phyloP scores from a whole-genome alignment of 2,329 filamentous ascomycete genomes.

The Purpureocillium takamizusanense region DNA sequence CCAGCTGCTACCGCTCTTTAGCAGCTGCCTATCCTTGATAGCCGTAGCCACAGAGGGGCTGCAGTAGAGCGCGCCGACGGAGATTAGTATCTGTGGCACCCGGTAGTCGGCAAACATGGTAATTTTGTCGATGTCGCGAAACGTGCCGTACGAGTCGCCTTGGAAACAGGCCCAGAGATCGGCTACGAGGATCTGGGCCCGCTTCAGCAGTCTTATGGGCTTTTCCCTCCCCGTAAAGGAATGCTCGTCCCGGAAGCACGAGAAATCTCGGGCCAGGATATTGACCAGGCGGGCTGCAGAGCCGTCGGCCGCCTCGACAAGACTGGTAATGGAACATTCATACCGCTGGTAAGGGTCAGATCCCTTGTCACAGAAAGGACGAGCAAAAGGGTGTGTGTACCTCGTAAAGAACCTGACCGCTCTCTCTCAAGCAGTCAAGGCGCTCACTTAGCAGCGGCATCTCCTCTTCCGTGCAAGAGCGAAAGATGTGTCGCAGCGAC shows the following conservation, averaged over 20 bases:
- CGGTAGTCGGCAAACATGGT: constrained; percentile 99
- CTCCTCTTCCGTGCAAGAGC: constrained; percentile 75
- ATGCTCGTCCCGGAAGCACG: constrained; percentile 78
- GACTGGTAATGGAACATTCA: constrained; percentile 61
- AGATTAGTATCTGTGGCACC: constrained; percentile 85
- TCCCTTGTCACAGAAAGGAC: not conserved
- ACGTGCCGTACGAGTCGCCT: constrained; percentile 67
- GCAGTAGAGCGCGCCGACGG: constrained; percentile 74
- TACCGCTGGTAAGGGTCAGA: constrained; percentile 50
- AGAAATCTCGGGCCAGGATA: constrained; percentile 70
- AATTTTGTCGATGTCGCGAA: constrained; percentile 86
- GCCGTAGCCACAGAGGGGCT: constrained; percentile 68
- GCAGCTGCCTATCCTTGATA: constrained; percentile 53
- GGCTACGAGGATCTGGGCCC: constrained; percentile 91
- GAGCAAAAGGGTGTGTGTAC: constrained; percentile 33
- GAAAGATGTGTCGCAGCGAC: constrained; percentile 67
- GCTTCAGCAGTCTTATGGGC: constrained; percentile 76
- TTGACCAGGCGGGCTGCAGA: constrained; percentile 85
- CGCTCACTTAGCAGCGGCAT: constrained; percentile 79
- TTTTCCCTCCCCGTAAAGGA: constrained; percentile 61
- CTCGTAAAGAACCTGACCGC: constrained; percentile 69
- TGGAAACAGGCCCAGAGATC: constrained; percentile 96
- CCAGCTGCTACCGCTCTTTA: constrained; percentile 66
- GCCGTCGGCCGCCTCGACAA: constrained; percentile 63
- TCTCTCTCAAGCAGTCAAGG: constrained; percentile 71